Base-by-base conservation (phyloP, 345 rosid species). In the Brassica napus region DNA sequence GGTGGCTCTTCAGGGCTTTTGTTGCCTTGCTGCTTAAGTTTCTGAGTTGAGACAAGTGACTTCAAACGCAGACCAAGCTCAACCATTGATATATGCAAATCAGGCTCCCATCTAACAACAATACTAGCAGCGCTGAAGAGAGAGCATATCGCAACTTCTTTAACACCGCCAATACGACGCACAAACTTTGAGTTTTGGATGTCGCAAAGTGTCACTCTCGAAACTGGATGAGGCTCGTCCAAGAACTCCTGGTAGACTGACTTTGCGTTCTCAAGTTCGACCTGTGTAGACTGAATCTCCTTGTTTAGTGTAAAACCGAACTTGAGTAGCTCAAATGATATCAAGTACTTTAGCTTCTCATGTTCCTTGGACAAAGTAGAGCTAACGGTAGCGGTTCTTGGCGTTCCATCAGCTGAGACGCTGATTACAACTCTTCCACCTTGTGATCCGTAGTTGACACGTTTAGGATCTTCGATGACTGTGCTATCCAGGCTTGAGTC, bases 371-470 rank as follows among this genome's bases (percentile, higher is more conserved):
- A 76, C 55, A 84, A 66, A 37, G 83, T 81, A 37, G 97, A 86
- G 72, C 81, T 81, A 76, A 95, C 30, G 24, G 72, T 86, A 26
- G 99, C 99, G 35, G 85, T 86, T 52, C 99, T 93, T 23, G 90
- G 90, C 21, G 91, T 74, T 21, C 98, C 98, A 78, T 90, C 99
- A 79, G 88, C 91, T 62, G 86, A 87, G 64, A 83, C 83, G 72
- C 85, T 89, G 59, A 95, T 84, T 23, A 91, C 71, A 78, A 86
- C 85, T 78, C 85, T 87, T 57, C 96, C 99, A 84, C 99, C 98
- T 57, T 95, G 99, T 82, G 99, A 93, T 69, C 99, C 99, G 86
- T 91, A 93, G 82, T 93, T 93, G 71, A 95, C 96, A 78, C 93
- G 98, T 87, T 95, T 95, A 61, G 98, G 97, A 86, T 95, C 99